These are phyloP conservation scores for Vicia sativa DNA, from an alignment of 306 rosid species.

Conservation along the genomic window DNA sequence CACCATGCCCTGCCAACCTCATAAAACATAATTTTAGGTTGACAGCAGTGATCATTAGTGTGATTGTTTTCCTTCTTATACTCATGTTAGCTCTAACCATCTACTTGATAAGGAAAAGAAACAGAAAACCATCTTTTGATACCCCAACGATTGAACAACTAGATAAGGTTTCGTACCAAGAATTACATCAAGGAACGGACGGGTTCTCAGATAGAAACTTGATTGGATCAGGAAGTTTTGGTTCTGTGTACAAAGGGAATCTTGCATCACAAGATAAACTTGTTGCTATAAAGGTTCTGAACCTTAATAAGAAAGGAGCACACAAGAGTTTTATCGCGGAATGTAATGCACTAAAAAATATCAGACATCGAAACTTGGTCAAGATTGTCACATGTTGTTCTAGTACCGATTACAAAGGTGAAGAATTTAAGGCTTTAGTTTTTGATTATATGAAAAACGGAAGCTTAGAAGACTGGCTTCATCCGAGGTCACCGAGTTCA, in stretches of 20 bases:
- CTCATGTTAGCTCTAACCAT: not conserved
- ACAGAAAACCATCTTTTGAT: not conserved
- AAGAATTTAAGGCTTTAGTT: not conserved
- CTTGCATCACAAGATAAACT: not conserved
- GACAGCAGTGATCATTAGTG: not conserved
- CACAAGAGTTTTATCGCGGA: not conserved
- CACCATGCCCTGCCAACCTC: not conserved
- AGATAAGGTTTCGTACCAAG: not conserved
- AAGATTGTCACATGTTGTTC: not conserved
- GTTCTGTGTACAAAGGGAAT: not conserved
- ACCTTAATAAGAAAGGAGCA: not conserved
- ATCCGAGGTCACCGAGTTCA: not conserved
- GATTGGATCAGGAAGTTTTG: not conserved
- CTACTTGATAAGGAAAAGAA: not conserved
- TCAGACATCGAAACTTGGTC: not conserved
- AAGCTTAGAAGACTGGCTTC: not conserved
- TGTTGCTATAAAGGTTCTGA: not conserved
- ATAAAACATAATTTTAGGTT: too few species aligned
- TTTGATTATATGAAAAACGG: not conserved
- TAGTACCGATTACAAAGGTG: not conserved
- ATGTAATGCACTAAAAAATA: not conserved
- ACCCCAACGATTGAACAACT: not conserved
- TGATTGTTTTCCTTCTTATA: not conserved
- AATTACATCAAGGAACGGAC: not conserved
- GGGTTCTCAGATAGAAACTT: not conserved